phyloP scores from a whole-genome alignment of 2,329 filamentous ascomycete species.

The Pyricularia grisea region DNA sequence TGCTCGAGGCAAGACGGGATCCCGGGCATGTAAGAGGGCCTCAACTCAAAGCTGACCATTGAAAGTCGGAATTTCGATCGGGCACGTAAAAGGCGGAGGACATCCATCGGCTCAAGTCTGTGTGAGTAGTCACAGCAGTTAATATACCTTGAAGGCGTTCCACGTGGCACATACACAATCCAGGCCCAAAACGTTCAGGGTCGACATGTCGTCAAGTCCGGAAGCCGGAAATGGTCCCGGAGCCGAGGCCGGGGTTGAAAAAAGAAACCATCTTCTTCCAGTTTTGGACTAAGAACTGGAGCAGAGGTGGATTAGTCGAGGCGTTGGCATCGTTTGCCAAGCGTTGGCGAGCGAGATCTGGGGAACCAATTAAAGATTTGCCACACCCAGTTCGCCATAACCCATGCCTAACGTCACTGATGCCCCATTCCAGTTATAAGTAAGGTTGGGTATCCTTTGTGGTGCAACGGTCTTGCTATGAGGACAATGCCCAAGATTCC shows the following conservation, averaged over 20 bases:
- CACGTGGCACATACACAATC: not conserved
- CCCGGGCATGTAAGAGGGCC: not conserved
- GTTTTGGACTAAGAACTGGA: not conserved
- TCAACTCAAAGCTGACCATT: not conserved
- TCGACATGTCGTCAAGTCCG: not conserved
- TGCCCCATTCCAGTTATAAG: not conserved
- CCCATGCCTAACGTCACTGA: not conserved
- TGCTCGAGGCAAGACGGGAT: not conserved
- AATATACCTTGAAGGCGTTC: not conserved
- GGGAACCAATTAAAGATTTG: not conserved
- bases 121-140: not conserved
- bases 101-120: not conserved
- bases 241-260: not conserved
- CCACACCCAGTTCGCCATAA: not conserved
- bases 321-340: conserved; percentile 1
- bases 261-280: not conserved
- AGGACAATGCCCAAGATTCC: not conserved
- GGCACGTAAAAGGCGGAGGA: not conserved
- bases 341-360: conserved; percentile 2
- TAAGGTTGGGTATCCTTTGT: not conserved
- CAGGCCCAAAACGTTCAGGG: not conserved
- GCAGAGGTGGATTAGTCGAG: not conserved
- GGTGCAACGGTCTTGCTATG: not conserved
- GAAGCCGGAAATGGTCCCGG: not conserved
- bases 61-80: not conserved